Percentiles rank a stretch among this genome's conserved stretches.
Evolutionary conservation across 768 basidiomycete genomes (phyloP).

Genomic region (Podaxis sp.): DNA sequence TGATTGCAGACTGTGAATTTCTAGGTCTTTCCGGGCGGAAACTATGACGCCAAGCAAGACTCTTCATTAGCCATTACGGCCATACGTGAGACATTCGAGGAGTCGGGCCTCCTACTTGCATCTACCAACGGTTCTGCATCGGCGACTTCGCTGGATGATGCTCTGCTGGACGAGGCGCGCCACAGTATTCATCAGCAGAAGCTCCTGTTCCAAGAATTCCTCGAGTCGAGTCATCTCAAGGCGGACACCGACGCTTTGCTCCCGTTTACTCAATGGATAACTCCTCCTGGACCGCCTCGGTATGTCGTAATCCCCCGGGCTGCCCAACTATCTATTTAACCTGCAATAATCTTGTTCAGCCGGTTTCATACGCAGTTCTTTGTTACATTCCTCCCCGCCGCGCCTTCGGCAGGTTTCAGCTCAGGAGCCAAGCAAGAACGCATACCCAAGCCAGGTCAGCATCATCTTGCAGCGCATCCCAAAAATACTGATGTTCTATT

Average conservation of each 20-base stretch:
- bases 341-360: constrained; percentile 31
- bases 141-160: constrained; percentile 29
- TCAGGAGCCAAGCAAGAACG: constrained; percentile 56
- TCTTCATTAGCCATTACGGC: constrained; percentile 57
- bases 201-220: constrained; percentile 52
- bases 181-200: constrained; percentile 54
- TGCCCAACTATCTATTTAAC: constrained; percentile 2
- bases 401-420: constrained; percentile 46
- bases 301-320: constrained; percentile 24
- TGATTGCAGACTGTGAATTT: background rate
- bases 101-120: constrained; percentile 66
- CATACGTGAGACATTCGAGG: constrained; percentile 77
- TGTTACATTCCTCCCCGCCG: constrained; percentile 55
- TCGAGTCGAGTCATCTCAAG: constrained; percentile 42
- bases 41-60: constrained; percentile 63
- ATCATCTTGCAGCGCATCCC: background rate
- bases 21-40: constrained; percentile 80
- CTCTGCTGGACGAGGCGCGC: constrained; percentile 52
- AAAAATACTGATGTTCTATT: background rate
- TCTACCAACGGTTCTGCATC: constrained; percentile 13
- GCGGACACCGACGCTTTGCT: constrained; percentile 48
- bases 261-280: constrained; percentile 79
- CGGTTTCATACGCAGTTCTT: constrained; percentile 75
- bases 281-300: constrained; percentile 57
- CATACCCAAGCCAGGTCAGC: constrained; percentile 56